Conservation (phyloP, 805 yeast genomes). For the Ogataea populi-albae region DNA sequence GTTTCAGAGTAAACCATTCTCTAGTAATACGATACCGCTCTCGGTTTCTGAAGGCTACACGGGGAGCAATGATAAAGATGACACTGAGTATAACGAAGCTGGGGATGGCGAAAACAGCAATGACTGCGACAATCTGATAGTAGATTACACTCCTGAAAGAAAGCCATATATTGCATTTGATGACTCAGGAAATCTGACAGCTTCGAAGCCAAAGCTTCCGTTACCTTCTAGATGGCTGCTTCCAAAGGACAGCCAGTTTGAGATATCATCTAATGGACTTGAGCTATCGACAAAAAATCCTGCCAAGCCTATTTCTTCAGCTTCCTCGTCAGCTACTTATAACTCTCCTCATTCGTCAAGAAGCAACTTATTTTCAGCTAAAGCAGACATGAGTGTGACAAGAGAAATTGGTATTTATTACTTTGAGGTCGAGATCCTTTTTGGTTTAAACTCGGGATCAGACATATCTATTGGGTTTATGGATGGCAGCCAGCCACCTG, state of each 20-base stretch:
- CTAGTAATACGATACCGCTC: neutral
- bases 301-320: constrained; percentile 12
- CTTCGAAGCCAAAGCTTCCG: constrained; percentile 9
- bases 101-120: constrained; percentile 7
- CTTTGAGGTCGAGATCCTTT: constrained; percentile 43
- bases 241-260: constrained; percentile 19
- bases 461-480: constrained; percentile 47
- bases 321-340: constrained; percentile 8
- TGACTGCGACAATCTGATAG: constrained; percentile 8
- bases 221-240: constrained; percentile 29
- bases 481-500: constrained; percentile 27
- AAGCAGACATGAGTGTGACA: constrained; percentile 37
- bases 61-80: constrained; percentile 7
- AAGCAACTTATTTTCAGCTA: constrained; percentile 23
- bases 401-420: constrained; percentile 46
- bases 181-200: constrained; percentile 1
- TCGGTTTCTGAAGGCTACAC: constrained; percentile 1
- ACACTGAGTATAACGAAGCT: constrained; percentile 7
- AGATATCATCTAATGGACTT: constrained; percentile 22
- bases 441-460: constrained; percentile 35
- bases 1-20: constrained; percentile 12
- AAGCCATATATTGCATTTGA: constrained; percentile 4
- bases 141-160: constrained; percentile 11
- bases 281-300: constrained; percentile 25
- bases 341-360: constrained; percentile 12